Evolutionary conservation across 805 yeast species (phyloP).

Genomic region (Wickerhamiella australiensis): DNA sequence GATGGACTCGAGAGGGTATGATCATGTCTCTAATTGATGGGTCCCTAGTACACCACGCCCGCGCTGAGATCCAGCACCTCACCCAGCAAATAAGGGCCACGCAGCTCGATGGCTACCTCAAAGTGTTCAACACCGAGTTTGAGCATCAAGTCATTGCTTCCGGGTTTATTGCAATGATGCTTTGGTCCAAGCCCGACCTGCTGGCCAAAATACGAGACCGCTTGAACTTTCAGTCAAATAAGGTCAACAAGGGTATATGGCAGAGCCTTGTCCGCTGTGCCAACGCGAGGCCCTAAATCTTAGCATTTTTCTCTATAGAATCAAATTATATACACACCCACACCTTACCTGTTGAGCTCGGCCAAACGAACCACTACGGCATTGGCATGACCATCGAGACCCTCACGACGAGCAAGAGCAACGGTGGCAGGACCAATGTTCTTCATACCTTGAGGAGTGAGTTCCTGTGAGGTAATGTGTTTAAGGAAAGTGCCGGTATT

Average conservation of each 20-base stretch:
- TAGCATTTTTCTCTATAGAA: not conserved
- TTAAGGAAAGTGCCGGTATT: constrained; percentile 93
- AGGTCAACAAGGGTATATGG: not conserved
- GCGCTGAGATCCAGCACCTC: constrained; percentile 1
- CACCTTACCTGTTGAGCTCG: not conserved
- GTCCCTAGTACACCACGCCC: not conserved
- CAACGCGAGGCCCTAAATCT: not conserved
- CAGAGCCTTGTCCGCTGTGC: not conserved
- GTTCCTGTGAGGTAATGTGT: constrained; percentile 86
- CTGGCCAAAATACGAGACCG: not conserved
- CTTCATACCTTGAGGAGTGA: constrained; percentile 70
- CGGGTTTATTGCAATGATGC: constrained; percentile 1
- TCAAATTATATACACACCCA: not conserved
- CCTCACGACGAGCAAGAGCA: constrained; percentile 92
- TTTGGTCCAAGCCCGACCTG: constrained; percentile 7
- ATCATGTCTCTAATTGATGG: constrained; percentile 1
- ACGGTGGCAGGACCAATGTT: constrained; percentile 93
- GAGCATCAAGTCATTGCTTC: not conserved
- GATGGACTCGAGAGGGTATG: constrained; percentile 4
- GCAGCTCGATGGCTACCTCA: constrained; percentile 1
- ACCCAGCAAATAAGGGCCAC: not conserved
- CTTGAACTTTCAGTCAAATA: not conserved
- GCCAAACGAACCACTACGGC: constrained; percentile 85
- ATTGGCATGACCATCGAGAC: constrained; percentile 92
- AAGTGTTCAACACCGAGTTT: not conserved